Evolutionary conservation across 2,329 filamentous ascomycete species (phyloP).

Genomic region (Aureobasidium melanogenum): DNA sequence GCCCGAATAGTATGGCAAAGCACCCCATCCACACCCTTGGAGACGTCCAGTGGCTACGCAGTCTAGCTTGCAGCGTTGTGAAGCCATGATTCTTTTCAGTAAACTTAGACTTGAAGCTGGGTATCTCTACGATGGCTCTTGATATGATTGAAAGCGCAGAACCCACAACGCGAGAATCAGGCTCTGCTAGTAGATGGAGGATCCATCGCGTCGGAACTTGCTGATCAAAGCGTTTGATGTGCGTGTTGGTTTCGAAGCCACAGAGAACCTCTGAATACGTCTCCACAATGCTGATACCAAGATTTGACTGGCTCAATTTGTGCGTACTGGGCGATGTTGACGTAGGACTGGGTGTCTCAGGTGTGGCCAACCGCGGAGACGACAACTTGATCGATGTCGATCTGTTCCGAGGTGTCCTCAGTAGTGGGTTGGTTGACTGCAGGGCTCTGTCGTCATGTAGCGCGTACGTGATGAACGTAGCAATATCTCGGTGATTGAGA

Average conservation of each 20-base stretch:
- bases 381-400: background rate
- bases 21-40: constrained; percentile 78
- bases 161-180: constrained; percentile 73
- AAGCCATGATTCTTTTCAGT: constrained; percentile 81
- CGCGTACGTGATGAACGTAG: constrained; percentile 87
- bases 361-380: background rate
- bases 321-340: background rate
- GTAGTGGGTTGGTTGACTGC: background rate
- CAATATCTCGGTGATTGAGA: constrained; percentile 76
- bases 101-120: constrained; percentile 87
- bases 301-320: constrained; percentile 49
- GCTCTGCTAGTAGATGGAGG: constrained; percentile 79
- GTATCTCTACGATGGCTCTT: constrained; percentile 63
- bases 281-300: constrained; percentile 65
- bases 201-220: constrained; percentile 81
- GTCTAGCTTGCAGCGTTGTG: constrained; percentile 67
- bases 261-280: constrained; percentile 75
- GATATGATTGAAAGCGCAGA: constrained; percentile 76
- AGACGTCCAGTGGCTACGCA: constrained; percentile 84
- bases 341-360: background rate
- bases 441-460: constrained; percentile 50
- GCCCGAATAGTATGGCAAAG: constrained; percentile 79
- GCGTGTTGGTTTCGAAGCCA: constrained; percentile 55
- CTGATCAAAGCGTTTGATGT: constrained; percentile 80
- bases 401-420: background rate